Base-by-base conservation (phyloP, 1,284 basidiomycete genomes). In the Rhodotorula glutinis region DNA sequence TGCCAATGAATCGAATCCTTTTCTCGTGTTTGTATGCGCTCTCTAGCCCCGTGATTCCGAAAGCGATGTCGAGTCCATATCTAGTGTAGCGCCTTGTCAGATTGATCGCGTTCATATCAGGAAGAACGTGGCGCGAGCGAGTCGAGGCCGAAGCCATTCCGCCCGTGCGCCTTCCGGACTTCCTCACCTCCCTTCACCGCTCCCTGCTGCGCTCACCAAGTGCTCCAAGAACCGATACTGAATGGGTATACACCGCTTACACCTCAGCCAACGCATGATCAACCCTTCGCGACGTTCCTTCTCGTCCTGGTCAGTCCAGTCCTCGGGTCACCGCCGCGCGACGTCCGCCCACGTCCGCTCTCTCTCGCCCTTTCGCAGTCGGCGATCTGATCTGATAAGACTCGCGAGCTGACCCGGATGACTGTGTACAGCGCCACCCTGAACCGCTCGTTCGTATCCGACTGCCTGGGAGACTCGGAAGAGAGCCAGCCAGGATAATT, bases 201-300 rank as follows among this genome's bases (percentile, higher is more conserved):
- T 47, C 30, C 11, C 44, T 38, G 16, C 23, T n/a, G 3, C 29
- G 27, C 30, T 17, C 27, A 7, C 30, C 23, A 19, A 30, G 2
- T 10, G 13, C 30, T 29, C 11, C 49, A 4, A 16, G 29, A 21
- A 30, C 17, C 29, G 17, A 29, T 53, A 53, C 47, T 56, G 49
- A 49, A 58, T 58, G 57, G 57, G 57, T 58, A 58, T 51, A 58
- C 46, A 17, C n/a, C 16, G 33, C 57, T 49, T 27, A 51, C n/a
- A 44, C 29, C 16, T 21, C 46, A 25, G 16, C 57, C 57, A 58
- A n/a, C 23, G 14, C 33, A 58, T 58, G 57, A 58, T 11, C 57
- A 38, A 27, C 30, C 46, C 33, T n/a, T 51, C 49, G 49, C 49
- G n/a, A 23, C 25, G 25, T 27, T 51, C 49, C 21, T 16, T 51